A percentile compares a stretch with the other conserved stretches of the same genome.
phyloP scores from a whole-genome alignment of 768 basidiomycete species.

The Hygrophorus pudorinus region DNA sequence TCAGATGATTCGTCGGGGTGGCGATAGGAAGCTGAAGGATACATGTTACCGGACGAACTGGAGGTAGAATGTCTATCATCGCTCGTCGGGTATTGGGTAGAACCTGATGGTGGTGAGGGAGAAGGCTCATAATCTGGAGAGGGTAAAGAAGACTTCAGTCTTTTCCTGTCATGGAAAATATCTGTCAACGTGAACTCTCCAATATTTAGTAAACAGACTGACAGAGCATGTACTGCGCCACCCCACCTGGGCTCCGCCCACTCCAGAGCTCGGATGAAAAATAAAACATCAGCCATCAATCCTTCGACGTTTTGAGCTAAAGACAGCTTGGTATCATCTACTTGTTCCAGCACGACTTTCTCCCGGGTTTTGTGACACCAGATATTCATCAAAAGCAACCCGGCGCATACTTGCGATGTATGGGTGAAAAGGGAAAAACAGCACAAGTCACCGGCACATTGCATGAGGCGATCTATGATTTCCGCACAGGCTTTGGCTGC shows the following conservation, averaged over 20 bases:
- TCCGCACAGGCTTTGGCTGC: conserved; percentile 52
- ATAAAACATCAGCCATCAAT: conserved; percentile 26
- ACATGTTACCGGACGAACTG: too few relatives aligned
- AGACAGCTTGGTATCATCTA: conserved; percentile 25
- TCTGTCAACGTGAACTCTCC: neutral
- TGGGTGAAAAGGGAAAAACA: conserved; percentile 33
- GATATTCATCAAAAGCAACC: conserved; percentile 42
- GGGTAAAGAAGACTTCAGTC: conserved; percentile 3
- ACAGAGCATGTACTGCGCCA: conserved; percentile 23
- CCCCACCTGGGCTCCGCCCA: conserved; percentile 24
- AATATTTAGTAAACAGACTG: conserved; percentile 11
- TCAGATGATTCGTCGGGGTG: neutral
- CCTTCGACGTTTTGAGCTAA: conserved; percentile 23
- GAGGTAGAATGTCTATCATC: too few relatives aligned
- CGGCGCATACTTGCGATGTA: conserved; percentile 40
- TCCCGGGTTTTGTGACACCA: conserved; percentile 48
- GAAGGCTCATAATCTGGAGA: neutral
- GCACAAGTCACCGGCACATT: conserved; percentile 29
- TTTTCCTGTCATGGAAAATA: conserved; percentile 5
- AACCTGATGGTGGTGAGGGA: neutral
- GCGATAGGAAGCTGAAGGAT: neutral
- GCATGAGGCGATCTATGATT: conserved; percentile 45
- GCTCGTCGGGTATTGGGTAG: too few relatives aligned
- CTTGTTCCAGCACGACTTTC: conserved; percentile 18
- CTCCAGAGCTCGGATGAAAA: conserved; percentile 36